Evolutionary conservation across 192 early-diverging fungal species (phyloP).

Genomic region (Dissophora ornata): DNA sequence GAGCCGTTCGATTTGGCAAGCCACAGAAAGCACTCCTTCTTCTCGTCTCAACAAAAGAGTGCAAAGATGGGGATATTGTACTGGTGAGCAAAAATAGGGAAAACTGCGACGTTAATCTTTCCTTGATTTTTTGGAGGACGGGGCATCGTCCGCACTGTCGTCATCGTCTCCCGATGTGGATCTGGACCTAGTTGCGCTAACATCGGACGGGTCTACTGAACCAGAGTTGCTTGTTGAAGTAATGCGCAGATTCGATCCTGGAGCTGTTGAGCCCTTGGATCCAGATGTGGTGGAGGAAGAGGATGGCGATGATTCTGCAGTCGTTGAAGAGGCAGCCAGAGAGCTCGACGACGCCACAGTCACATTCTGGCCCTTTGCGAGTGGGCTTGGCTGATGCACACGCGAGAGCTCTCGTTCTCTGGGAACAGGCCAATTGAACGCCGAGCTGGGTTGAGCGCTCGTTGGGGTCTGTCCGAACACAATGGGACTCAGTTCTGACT

Average conservation of each 20-base stretch:
- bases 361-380: conserved; percentile 57
- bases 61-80: too few relatives aligned
- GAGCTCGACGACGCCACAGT: conserved; percentile 26
- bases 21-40: too few relatives aligned
- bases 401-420: conserved; percentile 46
- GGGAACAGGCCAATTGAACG: conserved; percentile 79
- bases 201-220: conserved; percentile 17
- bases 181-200: conserved; percentile 7
- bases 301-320: conserved; percentile 16
- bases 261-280: not conserved
- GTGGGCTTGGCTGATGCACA: conserved; percentile 63
- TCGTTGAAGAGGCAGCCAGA: not conserved
- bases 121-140: conserved; percentile 28
- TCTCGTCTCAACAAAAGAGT: too few relatives aligned
- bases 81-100: too few relatives aligned
- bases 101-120: too few relatives aligned
- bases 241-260: conserved; percentile 41
- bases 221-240: conserved; percentile 23
- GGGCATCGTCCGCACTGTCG: conserved; percentile 4
- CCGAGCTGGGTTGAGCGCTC: conserved; percentile 62
- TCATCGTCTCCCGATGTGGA: not conserved
- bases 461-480: conserved; percentile 81
- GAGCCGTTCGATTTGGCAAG: too few relatives aligned
- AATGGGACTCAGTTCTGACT: conserved; percentile 77
- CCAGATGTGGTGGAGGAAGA: not conserved